Evolutionary conservation across 306 rosid genomes (phyloP).

Genomic region (Corylus avellana): DNA sequence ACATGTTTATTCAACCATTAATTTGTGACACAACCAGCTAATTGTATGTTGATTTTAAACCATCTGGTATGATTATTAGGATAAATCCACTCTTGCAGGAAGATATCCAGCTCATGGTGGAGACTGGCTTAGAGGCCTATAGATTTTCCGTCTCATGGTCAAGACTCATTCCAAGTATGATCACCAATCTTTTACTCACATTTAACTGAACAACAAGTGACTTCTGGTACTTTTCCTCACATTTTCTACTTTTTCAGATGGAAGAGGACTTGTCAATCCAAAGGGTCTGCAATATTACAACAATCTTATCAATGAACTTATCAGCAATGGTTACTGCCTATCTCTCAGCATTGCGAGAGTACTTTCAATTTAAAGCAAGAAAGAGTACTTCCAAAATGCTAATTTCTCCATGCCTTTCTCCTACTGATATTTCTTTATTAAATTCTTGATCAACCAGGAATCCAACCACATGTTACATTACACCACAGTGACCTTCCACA

Average conservation of each 20-base stretch:
- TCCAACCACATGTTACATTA: conserved; percentile 75
- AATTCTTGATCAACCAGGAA: conserved; percentile 42
- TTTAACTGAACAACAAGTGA: background rate
- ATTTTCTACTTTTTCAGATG: conserved; percentile 39
- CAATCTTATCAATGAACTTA: conserved; percentile 62
- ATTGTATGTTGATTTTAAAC: background rate
- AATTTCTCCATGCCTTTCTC: background rate
- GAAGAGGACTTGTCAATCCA: conserved; percentile 64
- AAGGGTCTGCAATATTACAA: conserved; percentile 66
- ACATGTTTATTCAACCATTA: background rate
- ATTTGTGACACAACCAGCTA: background rate
- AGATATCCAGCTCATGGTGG: conserved; percentile 17
- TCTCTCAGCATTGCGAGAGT: background rate
- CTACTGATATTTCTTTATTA: background rate
- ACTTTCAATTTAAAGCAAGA: background rate
- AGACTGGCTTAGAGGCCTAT: conserved; percentile 14
- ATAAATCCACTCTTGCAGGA: conserved; percentile 2
- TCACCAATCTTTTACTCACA: background rate
- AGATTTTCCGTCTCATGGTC: conserved; percentile 27
- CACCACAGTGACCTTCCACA: conserved; percentile 65
- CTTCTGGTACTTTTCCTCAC: background rate
- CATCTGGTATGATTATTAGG: background rate
- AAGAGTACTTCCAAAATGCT: background rate
- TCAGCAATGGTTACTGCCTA: conserved; percentile 45
- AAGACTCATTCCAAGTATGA: conserved; percentile 18